Conservation (phyloP, 78 protist genomes). For the Creolimax fragrantissima region DNA sequence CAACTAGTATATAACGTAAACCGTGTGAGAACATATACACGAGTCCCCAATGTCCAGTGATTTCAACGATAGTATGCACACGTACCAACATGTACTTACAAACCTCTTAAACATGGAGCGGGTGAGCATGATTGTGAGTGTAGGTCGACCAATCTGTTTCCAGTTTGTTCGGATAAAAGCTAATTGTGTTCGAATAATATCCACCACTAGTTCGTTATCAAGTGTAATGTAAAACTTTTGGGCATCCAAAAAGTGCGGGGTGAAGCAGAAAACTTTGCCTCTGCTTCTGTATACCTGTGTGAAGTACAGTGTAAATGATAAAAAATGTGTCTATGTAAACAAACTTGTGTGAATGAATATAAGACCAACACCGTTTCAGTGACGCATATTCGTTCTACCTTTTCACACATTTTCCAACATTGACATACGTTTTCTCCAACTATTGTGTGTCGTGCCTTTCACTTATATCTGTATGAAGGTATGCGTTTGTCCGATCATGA, state of each 20-base stretch:
- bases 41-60: no score
- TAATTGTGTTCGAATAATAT: not conserved
- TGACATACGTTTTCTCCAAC: no score
- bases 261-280: not conserved
- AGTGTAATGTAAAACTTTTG: not conserved
- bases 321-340: not conserved
- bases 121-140: not conserved
- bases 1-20: no score
- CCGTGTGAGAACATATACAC: no score
- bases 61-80: no score
- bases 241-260: not conserved
- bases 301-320: not conserved
- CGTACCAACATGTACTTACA: no score
- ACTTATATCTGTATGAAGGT: no score
- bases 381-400: no score
- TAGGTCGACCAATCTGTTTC: slow-evolving; percentile 10
- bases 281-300: not conserved
- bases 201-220: not conserved
- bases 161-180: slow-evolving; percentile 7
- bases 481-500: no score
- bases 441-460: no score
- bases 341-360: not conserved
- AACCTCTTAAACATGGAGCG: not conserved
- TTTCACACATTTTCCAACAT: no score
- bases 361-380: no score